phyloP scores from a whole-genome alignment of 176 grass and related monocot genomes.

The Typha latifolia region DNA sequence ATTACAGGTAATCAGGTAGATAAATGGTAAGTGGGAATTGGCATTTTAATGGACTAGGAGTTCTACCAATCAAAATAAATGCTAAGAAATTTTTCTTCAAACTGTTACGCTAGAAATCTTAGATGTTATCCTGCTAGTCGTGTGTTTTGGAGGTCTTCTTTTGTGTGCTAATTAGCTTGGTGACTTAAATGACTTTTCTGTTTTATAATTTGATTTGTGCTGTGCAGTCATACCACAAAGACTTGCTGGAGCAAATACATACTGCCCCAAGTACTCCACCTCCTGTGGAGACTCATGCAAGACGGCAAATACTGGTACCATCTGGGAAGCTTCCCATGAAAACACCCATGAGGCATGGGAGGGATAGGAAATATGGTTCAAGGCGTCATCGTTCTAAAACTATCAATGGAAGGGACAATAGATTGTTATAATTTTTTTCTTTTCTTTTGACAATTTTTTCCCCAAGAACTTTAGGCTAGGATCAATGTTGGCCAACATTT shows the following conservation, averaged over 20 bases:
- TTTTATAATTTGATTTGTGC: not conserved
- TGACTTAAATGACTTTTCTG: not conserved
- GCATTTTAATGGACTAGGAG: too few relatives aligned
- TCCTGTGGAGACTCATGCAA: not conserved
- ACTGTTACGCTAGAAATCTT: too few relatives aligned
- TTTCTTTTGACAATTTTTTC: not conserved
- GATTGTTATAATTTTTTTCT: not conserved
- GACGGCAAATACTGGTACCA: not conserved
- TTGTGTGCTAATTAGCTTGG: not conserved
- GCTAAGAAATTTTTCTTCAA: not conserved
- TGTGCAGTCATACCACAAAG: slow-evolving; percentile 9
- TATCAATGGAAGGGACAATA: not conserved
- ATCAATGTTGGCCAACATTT: not conserved
- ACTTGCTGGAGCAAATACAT: slow-evolving; percentile 8
- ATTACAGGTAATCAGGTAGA: too few relatives aligned
- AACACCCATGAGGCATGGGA: not conserved
- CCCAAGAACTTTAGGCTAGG: not conserved
- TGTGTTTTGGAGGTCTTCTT: not conserved
- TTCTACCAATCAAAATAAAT: not conserved
- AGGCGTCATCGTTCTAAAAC: slow-evolving; percentile 1
- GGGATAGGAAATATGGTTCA: not conserved
- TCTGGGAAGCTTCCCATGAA: not conserved
- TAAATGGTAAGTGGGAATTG: too few relatives aligned
- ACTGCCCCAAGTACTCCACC: not conserved
- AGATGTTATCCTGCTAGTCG: not conserved